phyloP scores from a whole-genome alignment of 129 eudicot species.

The Scalesia atractyloides region DNA sequence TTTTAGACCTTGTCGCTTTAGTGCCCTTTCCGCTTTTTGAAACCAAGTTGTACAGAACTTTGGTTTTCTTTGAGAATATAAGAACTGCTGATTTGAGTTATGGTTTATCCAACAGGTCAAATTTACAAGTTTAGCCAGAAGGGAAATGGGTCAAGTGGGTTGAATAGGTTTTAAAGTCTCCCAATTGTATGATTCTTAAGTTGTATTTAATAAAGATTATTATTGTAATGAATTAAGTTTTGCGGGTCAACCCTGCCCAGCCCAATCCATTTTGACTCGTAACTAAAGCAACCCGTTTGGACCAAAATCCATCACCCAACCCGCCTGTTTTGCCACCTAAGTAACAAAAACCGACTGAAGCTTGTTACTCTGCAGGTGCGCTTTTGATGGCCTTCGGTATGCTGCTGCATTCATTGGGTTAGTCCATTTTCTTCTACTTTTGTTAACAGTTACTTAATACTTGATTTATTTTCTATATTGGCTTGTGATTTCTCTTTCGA shows the following conservation, averaged over 20 bases:
- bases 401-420: conserved; percentile 97
- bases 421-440: conserved; percentile 27
- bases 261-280: conserved; percentile 8
- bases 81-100: not conserved
- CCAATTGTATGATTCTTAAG: not conserved
- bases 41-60: too few species aligned
- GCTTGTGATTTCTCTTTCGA: not conserved
- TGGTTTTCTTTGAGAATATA: conserved; percentile 1
- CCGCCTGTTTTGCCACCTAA: not conserved
- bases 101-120: not conserved
- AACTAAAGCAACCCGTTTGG: not conserved
- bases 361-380: conserved; percentile 64
- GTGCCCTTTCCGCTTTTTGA: too few species aligned
- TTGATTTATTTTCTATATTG: conserved; percentile 3
- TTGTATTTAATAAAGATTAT: not conserved
- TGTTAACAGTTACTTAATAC: not conserved
- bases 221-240: not conserved
- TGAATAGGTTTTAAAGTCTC: not conserved
- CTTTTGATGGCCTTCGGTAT: conserved; percentile 96
- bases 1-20: too few species aligned
- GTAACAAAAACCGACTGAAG: not conserved
- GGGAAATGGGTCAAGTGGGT: conserved; percentile 6
- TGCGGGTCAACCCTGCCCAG: not conserved
- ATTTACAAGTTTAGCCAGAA: not conserved
- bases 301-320: not conserved